Conservation (phyloP, 129 eudicot species). For the Pulicaria dysenterica region DNA sequence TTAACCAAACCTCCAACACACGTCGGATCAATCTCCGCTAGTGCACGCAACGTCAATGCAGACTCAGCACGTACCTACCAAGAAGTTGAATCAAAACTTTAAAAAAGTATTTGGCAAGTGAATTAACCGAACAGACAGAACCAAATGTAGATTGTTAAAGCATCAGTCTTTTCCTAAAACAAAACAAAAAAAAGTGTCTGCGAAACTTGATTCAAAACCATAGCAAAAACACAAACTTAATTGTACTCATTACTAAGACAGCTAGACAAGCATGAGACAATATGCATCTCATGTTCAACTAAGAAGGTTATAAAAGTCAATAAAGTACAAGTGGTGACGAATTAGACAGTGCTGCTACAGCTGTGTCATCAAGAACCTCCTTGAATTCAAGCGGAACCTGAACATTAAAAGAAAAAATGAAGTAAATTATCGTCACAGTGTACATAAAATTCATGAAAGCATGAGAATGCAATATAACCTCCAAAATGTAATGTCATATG, state of each 20-base stretch:
- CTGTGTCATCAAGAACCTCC: slow-evolving; percentile 88
- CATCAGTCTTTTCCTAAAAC: neutral
- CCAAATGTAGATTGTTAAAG: slow-evolving; percentile 1
- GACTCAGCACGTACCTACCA: slow-evolving; percentile 92
- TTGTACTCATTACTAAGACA: too few species aligned
- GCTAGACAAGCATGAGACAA: neutral
- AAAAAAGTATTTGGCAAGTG: slow-evolving; percentile 14
- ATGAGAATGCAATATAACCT: slow-evolving; percentile 12
- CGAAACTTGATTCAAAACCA: slow-evolving; percentile 9
- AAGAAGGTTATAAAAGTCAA: slow-evolving; percentile 15
- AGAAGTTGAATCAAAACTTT: slow-evolving; percentile 11
- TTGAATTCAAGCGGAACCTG: slow-evolving; percentile 92
- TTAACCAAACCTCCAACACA: slow-evolving; percentile 96
- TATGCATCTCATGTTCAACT: slow-evolving; percentile 24
- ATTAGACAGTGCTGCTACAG: slow-evolving; percentile 86
- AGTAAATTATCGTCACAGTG: slow-evolving; percentile 6
- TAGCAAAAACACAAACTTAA: neutral
- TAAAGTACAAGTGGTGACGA: slow-evolving; percentile 73
- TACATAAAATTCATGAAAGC: neutral
- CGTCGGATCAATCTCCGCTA: slow-evolving; percentile 95
- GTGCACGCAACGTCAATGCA: slow-evolving; percentile 80
- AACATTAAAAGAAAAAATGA: slow-evolving; percentile 22
- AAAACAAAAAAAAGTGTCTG: neutral
- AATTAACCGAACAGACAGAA: slow-evolving; percentile 26
- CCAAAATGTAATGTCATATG: neutral